phyloP scores from a whole-genome alignment of 495 filamentous ascomycete species.

The Acidiella bohemica region DNA sequence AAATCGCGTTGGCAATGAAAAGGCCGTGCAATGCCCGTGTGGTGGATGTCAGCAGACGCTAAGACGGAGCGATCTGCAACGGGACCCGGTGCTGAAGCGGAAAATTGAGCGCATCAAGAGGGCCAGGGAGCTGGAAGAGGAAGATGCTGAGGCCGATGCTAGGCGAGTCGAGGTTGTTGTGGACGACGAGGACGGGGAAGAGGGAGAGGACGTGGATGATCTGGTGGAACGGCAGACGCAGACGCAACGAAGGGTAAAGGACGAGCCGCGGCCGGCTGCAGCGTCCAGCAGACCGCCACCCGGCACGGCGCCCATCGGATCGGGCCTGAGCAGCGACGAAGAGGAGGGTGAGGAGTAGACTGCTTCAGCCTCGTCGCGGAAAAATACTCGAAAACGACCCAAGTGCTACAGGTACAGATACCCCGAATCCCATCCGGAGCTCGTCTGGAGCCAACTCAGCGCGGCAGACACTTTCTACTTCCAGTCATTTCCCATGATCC shows the following conservation, averaged over 20 bases:
- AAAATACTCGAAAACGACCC: too few species aligned
- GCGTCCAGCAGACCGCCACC: not conserved
- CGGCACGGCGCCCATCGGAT: conserved; percentile 5
- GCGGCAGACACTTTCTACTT: too few species aligned
- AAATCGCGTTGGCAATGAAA: conserved; percentile 20
- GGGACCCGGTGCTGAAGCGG: conserved; percentile 28
- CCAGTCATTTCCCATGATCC: conserved; percentile 13
- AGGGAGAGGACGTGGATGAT: conserved; percentile 19
- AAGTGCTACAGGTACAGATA: too few species aligned
- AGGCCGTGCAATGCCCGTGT: conserved; percentile 30
- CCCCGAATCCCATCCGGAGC: too few species aligned
- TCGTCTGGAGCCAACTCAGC: too few species aligned
- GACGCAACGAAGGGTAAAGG: conserved; percentile 13
- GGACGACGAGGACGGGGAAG: conserved; percentile 19
- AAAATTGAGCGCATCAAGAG: conserved; percentile 30
- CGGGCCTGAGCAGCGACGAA: not conserved
- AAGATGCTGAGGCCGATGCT: conserved; percentile 25
- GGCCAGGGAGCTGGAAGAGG: conserved; percentile 23
- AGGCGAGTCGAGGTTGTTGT: conserved; percentile 24
- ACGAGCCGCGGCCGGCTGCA: conserved; percentile 3
- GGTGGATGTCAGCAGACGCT: conserved; percentile 30
- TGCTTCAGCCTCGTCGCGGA: too few species aligned
- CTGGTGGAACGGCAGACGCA: conserved; percentile 14
- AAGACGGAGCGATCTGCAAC: conserved; percentile 25
- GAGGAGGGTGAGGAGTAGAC: conserved; percentile 3